phyloP scores from a whole-genome alignment of 192 early-diverging fungal genomes.

The Rhizophlyctis rosea region DNA sequence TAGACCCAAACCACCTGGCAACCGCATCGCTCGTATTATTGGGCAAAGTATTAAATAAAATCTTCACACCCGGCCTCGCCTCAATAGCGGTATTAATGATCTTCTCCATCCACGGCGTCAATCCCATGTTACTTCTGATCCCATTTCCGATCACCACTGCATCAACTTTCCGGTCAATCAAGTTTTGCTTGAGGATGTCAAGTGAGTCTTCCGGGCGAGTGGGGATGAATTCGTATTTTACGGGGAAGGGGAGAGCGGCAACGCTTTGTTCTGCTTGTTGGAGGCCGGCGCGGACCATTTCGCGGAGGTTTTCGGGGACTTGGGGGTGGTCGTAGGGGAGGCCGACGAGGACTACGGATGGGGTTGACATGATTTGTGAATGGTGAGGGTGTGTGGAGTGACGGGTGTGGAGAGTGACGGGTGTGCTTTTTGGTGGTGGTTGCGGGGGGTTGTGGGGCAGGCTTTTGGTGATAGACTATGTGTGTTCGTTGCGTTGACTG shows the following conservation, averaged over 20 bases:
- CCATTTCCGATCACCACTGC: slow-evolving; percentile 10
- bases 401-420: no score
- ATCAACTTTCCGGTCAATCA: not conserved
- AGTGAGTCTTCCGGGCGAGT: not conserved
- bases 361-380: no score
- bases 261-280: not conserved
- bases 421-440: no score
- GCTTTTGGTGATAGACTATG: no score
- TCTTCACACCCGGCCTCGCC: not conserved
- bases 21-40: slow-evolving; percentile 5
- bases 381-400: no score
- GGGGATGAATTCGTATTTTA: slow-evolving; percentile 2
- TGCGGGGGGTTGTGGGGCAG: no score
- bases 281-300: slow-evolving; percentile 5
- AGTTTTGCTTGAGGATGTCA: not conserved
- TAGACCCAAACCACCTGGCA: slow-evolving; percentile 2
- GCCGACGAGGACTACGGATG: slow-evolving; percentile 14
- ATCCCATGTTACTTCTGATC: not conserved
- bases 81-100: not conserved
- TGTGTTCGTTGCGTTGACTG: no score
- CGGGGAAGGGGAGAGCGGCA: slow-evolving; percentile 1
- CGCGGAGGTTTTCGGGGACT: slow-evolving; percentile 5
- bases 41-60: slow-evolving; percentile 12
- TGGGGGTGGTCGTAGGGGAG: slow-evolving; percentile 10
- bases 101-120: slow-evolving; percentile 9